Base-by-base conservation (phyloP, 352 stramenopile genomes). In the Pythium brachiatum region DNA sequence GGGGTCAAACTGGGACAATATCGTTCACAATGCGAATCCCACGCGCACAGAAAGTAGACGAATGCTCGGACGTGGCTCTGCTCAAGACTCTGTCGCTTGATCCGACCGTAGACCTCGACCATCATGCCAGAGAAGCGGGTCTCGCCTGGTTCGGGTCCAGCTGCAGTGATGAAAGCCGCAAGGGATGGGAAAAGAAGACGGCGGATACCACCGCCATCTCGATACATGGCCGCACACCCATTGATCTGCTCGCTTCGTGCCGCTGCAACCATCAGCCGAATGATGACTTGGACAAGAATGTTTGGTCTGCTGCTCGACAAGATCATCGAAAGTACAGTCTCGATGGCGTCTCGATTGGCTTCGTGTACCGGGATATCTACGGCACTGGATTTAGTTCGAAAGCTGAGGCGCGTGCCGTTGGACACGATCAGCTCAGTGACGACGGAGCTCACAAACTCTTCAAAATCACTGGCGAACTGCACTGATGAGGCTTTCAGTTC, bases 401-500 rank as follows among this genome's bases (percentile, higher is more conserved):
- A 56, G 7, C 51, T 25, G 12, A 70, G 38, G 2, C 26, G 56
- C 3, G 51, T 44, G 16, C 63, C 63, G 12, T 61, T 54, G 1
- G 57, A 66, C 11, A 52, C 20, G 25, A 70, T 25, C 20, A 70
- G 31, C 3, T 44, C 25, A 5, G 55, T 46, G 3, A 66, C n/a
- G 1, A 70, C 26, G 1, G 60, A 53, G 2, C 21, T 54, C 26
- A 64, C 52, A 39, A 70, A 70, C 15, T 6, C 51, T 50, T 62
- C 31, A n/a, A 65, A 70, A 11, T 21, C 31, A 1, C 16, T 12
- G 9, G 16, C 5, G 2, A 38, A 20, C 2, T 1, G 20, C 7
- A 12, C 6, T 18, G 38, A 34, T 8, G 16, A 23, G 12, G 16
- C 9, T 26, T 64, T 39, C 7, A 64, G 48, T 32, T 60, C 47